Conservation (phyloP, 129 eudicot species). For the Centaurea solstitialis region DNA sequence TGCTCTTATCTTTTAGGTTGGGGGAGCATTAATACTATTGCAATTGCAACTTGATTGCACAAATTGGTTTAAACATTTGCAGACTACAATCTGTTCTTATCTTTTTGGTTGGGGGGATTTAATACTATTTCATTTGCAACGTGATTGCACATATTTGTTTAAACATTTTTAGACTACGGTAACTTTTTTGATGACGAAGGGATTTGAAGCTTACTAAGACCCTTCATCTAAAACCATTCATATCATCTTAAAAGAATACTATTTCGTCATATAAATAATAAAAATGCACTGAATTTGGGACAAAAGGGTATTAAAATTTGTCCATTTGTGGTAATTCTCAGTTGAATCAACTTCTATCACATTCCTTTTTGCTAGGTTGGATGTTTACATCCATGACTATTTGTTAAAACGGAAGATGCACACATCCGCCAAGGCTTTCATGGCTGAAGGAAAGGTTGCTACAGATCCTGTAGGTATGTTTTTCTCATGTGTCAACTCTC, state of each 20-base stretch:
- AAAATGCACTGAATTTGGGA: neutral
- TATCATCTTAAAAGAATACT: neutral
- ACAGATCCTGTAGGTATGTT: conserved; percentile 67
- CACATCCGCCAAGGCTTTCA: conserved; percentile 73
- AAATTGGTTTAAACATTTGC: no score
- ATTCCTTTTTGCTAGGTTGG: conserved; percentile 50
- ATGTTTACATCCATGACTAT: conserved; percentile 78
- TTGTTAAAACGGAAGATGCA: conserved; percentile 65
- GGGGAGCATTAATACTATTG: neutral
- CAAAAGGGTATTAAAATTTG: neutral
- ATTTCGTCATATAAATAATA: neutral
- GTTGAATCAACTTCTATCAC: neutral
- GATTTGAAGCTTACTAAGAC: neutral
- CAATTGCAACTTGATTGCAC: neutral
- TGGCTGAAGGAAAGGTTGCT: conserved; percentile 85
- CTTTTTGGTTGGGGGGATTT: neutral
- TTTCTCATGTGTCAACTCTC: neutral
- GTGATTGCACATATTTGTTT: neutral
- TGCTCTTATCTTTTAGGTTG: neutral
- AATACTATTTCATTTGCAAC: neutral
- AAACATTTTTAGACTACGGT: no score
- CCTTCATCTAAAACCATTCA: neutral
- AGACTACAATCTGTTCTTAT: neutral
- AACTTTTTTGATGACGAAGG: neutral
- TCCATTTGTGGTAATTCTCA: neutral